phyloP scores from a whole-genome alignment of 2,329 filamentous ascomycete species.

The Sphaerostilbella broomeana region DNA sequence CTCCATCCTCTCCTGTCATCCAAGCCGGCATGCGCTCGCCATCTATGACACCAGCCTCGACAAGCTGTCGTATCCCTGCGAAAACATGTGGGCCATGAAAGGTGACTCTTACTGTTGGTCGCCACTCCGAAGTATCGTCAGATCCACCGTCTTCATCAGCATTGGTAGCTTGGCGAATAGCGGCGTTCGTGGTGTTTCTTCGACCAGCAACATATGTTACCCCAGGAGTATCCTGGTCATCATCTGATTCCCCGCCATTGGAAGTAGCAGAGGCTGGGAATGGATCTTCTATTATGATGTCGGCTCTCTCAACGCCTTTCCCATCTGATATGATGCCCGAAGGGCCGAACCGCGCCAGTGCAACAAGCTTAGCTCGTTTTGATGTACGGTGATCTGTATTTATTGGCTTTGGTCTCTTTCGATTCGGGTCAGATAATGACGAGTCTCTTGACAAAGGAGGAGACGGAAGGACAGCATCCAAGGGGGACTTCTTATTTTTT shows the following conservation, averaged over 20 bases:
- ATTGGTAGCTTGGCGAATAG: slow-evolving; percentile 24
- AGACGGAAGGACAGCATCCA: slow-evolving; percentile 45
- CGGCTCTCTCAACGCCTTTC: slow-evolving; percentile 55
- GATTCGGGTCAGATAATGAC: slow-evolving; percentile 22
- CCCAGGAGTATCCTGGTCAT: slow-evolving; percentile 18
- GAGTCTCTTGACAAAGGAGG: slow-evolving; percentile 36
- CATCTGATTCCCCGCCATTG: slow-evolving; percentile 14
- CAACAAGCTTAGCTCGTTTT: slow-evolving; percentile 56
- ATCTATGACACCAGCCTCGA: slow-evolving; percentile 69
- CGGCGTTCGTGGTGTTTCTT: slow-evolving; percentile 31
- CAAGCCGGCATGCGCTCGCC: slow-evolving; percentile 76
- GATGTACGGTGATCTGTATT: slow-evolving; percentile 27
- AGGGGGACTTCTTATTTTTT: slow-evolving; percentile 44
- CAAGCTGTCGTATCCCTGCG: slow-evolving; percentile 68
- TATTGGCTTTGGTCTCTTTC: slow-evolving; percentile 23
- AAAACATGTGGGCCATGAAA: slow-evolving; percentile 76
- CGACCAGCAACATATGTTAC: slow-evolving; percentile 17
- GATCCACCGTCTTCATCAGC: slow-evolving; percentile 17
- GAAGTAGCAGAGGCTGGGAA: slow-evolving; percentile 34
- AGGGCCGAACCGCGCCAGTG: slow-evolving; percentile 64
- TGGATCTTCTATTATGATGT: slow-evolving; percentile 52
- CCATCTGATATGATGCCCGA: slow-evolving; percentile 50
- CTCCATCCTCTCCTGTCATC: slow-evolving; percentile 83
- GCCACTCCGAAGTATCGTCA: slow-evolving; percentile 27
- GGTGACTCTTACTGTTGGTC: slow-evolving; percentile 48